Conservation (phyloP, 2,329 filamentous ascomycete genomes). For the Colletotrichum phormii region DNA sequence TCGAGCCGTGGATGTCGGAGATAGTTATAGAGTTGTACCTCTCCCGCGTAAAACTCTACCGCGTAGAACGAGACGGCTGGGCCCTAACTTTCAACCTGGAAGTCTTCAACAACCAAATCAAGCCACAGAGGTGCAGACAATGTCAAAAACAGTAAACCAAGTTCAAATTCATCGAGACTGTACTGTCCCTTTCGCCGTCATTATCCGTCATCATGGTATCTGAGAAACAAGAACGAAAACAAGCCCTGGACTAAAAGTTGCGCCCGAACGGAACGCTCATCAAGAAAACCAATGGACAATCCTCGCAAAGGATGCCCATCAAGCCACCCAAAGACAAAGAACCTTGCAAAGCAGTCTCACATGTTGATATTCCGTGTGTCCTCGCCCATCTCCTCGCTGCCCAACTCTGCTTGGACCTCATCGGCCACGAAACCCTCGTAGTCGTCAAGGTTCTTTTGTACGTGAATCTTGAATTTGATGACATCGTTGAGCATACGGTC, state of each 20-base stretch:
- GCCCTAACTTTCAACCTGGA: background rate
- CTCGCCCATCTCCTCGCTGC: slow-evolving; percentile 69
- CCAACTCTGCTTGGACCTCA: slow-evolving; percentile 88
- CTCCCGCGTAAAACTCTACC: background rate
- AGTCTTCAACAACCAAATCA: background rate
- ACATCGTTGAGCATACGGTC: slow-evolving; percentile 97
- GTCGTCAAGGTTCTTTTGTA: slow-evolving; percentile 92
- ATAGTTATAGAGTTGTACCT: background rate
- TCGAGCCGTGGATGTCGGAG: background rate
- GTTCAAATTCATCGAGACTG: slow-evolving; percentile 2
- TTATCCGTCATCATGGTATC: slow-evolving; percentile 37
- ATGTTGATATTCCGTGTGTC: slow-evolving; percentile 65
- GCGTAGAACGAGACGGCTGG: no score
- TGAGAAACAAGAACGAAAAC: slow-evolving; percentile 22
- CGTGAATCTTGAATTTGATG: slow-evolving; percentile 97
- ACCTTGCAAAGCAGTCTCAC: slow-evolving; percentile 42
- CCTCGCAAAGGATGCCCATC: slow-evolving; percentile 22
- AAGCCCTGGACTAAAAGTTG: slow-evolving; percentile 8
- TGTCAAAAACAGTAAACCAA: background rate
- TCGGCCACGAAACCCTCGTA: slow-evolving; percentile 95
- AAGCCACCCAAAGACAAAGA: slow-evolving; percentile 35
- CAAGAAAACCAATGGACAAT: slow-evolving; percentile 9
- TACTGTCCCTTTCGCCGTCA: slow-evolving; percentile 8
- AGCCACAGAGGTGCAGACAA: background rate
- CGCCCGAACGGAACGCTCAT: slow-evolving; percentile 22